phyloP scores from a whole-genome alignment of 2,329 filamentous ascomycete species.

The Ascochyta fabae region DNA sequence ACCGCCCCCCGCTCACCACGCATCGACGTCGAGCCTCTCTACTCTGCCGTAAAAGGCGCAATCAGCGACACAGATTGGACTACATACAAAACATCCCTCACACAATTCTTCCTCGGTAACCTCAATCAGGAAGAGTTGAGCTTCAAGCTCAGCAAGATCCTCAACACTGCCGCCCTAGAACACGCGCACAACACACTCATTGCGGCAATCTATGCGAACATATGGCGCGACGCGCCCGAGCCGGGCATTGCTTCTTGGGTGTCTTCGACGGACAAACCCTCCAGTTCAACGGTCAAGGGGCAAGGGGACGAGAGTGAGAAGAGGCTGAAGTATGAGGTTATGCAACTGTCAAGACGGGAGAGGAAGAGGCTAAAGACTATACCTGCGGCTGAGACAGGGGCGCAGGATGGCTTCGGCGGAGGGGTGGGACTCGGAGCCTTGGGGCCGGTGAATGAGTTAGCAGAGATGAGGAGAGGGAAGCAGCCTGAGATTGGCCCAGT shows the following conservation, averaged over 20 bases:
- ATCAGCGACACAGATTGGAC: conserved; percentile 64
- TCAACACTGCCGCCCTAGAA: conserved; percentile 60
- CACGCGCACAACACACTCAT: conserved; percentile 69
- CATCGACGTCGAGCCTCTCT: conserved; percentile 68
- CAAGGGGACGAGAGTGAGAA: conserved; percentile 68
- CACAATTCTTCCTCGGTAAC: conserved; percentile 65
- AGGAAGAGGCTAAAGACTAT: conserved; percentile 64
- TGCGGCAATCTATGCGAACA: conserved; percentile 65
- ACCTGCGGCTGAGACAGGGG: conserved; percentile 47
- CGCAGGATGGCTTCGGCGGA: conserved; percentile 11
- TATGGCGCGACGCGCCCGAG: conserved; percentile 65
- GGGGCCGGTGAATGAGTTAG: conserved; percentile 41
- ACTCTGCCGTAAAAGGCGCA: conserved; percentile 65
- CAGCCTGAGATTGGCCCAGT: conserved; percentile 68
- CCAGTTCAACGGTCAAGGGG: conserved; percentile 70
- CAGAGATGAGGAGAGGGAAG: conserved; percentile 51
- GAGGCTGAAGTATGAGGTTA: conserved; percentile 68
- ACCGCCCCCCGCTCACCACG: conserved; percentile 61
- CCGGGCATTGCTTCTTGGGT: conserved; percentile 70
- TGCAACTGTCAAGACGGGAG: conserved; percentile 66
- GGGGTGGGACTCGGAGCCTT: conserved; percentile 16
- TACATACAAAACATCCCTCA: conserved; percentile 65
- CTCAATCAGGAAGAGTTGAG: conserved; percentile 68
- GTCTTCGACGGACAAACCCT: conserved; percentile 74
- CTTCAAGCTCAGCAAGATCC: conserved; percentile 61